Conservation (phyloP, 2,329 filamentous ascomycete genomes). For the Microdochium trichocladiopsis region DNA sequence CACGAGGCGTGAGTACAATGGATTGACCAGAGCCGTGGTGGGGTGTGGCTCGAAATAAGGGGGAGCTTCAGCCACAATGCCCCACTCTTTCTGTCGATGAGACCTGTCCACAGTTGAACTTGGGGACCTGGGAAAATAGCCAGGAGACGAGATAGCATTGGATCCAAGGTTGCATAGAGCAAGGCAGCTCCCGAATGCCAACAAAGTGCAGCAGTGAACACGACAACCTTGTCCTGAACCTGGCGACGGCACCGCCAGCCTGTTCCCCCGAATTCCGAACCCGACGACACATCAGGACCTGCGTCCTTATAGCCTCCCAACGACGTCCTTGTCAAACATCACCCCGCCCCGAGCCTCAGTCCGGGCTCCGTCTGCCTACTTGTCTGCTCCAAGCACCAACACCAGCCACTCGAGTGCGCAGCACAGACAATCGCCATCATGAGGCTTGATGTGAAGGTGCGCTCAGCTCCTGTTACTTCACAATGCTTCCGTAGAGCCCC, state of each 20-base stretch:
- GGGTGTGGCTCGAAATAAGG: not conserved
- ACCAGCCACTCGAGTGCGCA: constrained; percentile 1
- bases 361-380: not conserved
- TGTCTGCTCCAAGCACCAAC: not conserved
- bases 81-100: not conserved
- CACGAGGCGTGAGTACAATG: too few relatives aligned
- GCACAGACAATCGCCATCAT: constrained; percentile 14
- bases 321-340: constrained; percentile 6
- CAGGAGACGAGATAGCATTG: not conserved
- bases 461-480: constrained; percentile 2
- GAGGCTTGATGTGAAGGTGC: constrained; percentile 22
- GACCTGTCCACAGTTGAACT: not conserved
- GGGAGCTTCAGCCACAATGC: not conserved
- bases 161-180: not conserved
- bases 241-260: not conserved
- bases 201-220: not conserved
- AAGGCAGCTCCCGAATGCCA: not conserved
- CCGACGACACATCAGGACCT: constrained; percentile 5
- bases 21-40: not conserved
- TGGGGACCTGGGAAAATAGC: not conserved
- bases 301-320: constrained; percentile 6
- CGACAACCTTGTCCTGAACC: not conserved
- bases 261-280: not conserved
- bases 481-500: too few relatives aligned
- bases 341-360: constrained; percentile 5